Conservation (phyloP, 768 basidiomycete species). For the Cubamyces sp. region DNA sequence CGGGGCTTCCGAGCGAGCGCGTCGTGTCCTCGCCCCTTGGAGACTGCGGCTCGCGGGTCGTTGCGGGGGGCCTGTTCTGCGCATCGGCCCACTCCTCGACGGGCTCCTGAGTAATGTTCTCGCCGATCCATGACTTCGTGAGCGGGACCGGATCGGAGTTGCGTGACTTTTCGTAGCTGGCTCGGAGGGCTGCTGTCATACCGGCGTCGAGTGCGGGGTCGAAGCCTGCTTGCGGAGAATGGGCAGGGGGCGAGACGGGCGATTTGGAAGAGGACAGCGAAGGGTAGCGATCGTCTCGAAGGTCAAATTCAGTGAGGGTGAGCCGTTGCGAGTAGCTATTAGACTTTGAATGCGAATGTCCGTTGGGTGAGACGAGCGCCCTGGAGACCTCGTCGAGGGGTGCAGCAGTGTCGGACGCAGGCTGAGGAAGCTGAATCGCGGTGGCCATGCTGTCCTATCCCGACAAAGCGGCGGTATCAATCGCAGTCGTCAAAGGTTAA, state of each 20-base stretch:
- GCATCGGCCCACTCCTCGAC: constrained; percentile 17
- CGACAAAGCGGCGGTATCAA: background rate
- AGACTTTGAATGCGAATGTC: constrained; percentile 41
- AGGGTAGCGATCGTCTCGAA: constrained; percentile 65
- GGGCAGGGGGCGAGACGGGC: constrained; percentile 1
- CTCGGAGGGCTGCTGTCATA: constrained; percentile 23
- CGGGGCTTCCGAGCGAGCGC: constrained; percentile 19
- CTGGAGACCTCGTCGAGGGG: constrained; percentile 25
- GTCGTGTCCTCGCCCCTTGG: constrained; percentile 22
- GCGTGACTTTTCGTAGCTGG: constrained; percentile 20
- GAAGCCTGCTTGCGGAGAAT: background rate
- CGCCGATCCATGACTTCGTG: constrained; percentile 27
- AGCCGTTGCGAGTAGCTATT: constrained; percentile 56
- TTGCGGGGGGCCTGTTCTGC: constrained; percentile 10
- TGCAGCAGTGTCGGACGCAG: constrained; percentile 26
- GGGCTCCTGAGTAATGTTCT: constrained; percentile 31
- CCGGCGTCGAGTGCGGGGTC: constrained; percentile 23
- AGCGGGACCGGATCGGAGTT: constrained; percentile 19
- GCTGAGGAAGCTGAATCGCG: constrained; percentile 24
- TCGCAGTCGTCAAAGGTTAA: constrained; percentile 3
- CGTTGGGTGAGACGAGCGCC: constrained; percentile 36
- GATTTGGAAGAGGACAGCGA: constrained; percentile 32
- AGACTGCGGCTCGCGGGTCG: constrained; percentile 24
- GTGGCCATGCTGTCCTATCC: constrained; percentile 31
- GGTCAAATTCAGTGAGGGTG: constrained; percentile 60